Evolutionary conservation across 2,329 filamentous ascomycete genomes (phyloP), one percentile per base, ranked within the genome.

Genomic region (Pseudogymnoascus sp.): DNA sequence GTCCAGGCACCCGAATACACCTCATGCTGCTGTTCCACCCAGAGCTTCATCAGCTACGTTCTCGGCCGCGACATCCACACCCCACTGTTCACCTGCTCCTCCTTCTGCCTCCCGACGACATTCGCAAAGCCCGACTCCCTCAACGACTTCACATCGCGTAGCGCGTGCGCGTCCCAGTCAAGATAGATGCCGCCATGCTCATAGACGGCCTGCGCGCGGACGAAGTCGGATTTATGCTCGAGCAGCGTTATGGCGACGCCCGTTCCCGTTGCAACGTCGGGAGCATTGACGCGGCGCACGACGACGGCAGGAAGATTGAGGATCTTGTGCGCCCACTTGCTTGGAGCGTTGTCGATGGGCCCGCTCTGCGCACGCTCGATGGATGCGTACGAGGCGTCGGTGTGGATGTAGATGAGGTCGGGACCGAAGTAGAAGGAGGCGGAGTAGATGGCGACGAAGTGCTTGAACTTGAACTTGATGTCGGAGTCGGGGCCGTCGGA

Each of bases 141-240:
- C 3, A 72, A 65, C 3, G 63, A 63, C 8, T 60, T 56, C 18
- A 72, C 33, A 7, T 69, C 65, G 10, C 68, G 69, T 1, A 73
- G 64, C 2, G 69, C 65, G 2, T 72, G 60, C 1, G 67, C 69
- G 59, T 73, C 72, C n/a, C 63, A 64, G 65, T 73, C 72, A 3
- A 73, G 63, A 62, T 74, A 74, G 7, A 72, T 47, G 5, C 72
- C 71, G 38, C 72, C 72, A 25, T 66, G 66, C 3, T 65, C 18
- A 4, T 64, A 62, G 12, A 74, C 62, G 10, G 67, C 67, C 7
- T 66, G 61, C n/a, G 71, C 63, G 16, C 72, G 71, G 3, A 72
- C 23, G 31, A 72, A 70, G 64, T 72, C 72, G 31, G 70, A 67
- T 18, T 67, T 67, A 66, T 73, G 71, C 63, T 70, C 68, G 42